phyloP scores from a whole-genome alignment of 768 basidiomycete genomes.

The Tylopilus sp. region DNA sequence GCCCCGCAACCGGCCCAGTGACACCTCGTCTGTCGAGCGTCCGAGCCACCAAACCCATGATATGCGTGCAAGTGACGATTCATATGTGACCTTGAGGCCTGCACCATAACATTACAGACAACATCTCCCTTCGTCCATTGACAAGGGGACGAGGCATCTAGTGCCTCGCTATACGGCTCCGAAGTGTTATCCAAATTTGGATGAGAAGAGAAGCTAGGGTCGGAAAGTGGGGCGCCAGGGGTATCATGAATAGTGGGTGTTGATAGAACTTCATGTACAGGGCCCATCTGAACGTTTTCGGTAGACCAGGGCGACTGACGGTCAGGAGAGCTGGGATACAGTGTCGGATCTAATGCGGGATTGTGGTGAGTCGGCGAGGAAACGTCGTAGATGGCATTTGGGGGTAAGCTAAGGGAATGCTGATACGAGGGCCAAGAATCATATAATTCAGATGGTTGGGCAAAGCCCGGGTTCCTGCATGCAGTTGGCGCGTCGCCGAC shows the following conservation, averaged over 20 bases:
- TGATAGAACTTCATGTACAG: neutral
- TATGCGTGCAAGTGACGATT: constrained; percentile 25
- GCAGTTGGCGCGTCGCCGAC: neutral
- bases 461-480: neutral
- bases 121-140: constrained; percentile 15
- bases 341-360: neutral
- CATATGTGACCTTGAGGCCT: constrained; percentile 22
- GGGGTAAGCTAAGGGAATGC: neutral
- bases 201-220: neutral
- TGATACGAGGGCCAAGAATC: constrained; percentile 5
- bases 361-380: neutral
- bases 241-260: neutral
- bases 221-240: neutral
- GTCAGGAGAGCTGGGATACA: neutral
- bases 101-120: constrained; percentile 16
- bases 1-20: constrained; percentile 19
- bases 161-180: constrained; percentile 1
- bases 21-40: constrained; percentile 18
- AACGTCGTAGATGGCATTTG: neutral
- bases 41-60: constrained; percentile 24
- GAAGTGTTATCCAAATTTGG: neutral
- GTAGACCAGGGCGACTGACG: constrained; percentile 1
- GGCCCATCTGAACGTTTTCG: neutral
- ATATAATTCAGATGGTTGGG: neutral
- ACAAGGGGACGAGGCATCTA: constrained; percentile 14